Percentiles rank a stretch among this genome's conserved stretches.
phyloP scores from a whole-genome alignment of 2,329 filamentous ascomycete species.

The Pleoardoris graminearum region DNA sequence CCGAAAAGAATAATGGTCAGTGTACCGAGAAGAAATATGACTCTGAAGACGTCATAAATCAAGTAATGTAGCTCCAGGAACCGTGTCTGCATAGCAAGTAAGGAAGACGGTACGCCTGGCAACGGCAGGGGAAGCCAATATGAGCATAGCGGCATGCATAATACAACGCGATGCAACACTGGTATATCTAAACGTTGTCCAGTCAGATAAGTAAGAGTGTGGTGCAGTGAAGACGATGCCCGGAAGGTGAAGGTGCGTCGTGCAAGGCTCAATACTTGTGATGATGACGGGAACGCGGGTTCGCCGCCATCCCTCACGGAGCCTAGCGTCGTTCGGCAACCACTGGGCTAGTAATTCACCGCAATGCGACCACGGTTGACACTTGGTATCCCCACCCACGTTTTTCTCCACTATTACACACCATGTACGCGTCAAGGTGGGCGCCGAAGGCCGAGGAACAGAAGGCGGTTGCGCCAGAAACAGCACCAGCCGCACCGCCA shows the following conservation, averaged over 20 bases:
- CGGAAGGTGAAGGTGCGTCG: too few relatives aligned
- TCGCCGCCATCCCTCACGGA: slow-evolving; percentile 6
- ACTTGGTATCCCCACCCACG: background rate
- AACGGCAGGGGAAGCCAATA: slow-evolving; percentile 7
- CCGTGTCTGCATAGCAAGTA: slow-evolving; percentile 11
- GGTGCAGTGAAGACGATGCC: too few relatives aligned
- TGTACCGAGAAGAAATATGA: slow-evolving; percentile 6
- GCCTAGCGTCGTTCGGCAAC: slow-evolving; percentile 7
- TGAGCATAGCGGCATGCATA: too few relatives aligned
- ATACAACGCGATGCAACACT: too few relatives aligned
- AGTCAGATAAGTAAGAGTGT: background rate
- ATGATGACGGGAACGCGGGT: too few relatives aligned
- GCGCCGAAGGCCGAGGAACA: slow-evolving; percentile 26
- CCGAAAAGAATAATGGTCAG: background rate
- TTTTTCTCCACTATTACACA: slow-evolving; percentile 6
- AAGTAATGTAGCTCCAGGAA: slow-evolving; percentile 5
- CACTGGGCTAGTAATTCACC: slow-evolving; percentile 3
- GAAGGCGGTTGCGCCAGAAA: slow-evolving; percentile 13
- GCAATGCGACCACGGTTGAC: background rate
- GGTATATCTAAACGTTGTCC: slow-evolving; percentile 1
- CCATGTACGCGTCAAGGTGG: slow-evolving; percentile 41
- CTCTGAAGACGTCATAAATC: slow-evolving; percentile 13
- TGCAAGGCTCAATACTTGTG: too few relatives aligned
- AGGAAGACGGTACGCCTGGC: slow-evolving; percentile 1
- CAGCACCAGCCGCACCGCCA: slow-evolving; percentile 8